These are phyloP conservation scores for Eucalyptus albens DNA, from an alignment of 345 rosid species.

Conservation along the genomic window DNA sequence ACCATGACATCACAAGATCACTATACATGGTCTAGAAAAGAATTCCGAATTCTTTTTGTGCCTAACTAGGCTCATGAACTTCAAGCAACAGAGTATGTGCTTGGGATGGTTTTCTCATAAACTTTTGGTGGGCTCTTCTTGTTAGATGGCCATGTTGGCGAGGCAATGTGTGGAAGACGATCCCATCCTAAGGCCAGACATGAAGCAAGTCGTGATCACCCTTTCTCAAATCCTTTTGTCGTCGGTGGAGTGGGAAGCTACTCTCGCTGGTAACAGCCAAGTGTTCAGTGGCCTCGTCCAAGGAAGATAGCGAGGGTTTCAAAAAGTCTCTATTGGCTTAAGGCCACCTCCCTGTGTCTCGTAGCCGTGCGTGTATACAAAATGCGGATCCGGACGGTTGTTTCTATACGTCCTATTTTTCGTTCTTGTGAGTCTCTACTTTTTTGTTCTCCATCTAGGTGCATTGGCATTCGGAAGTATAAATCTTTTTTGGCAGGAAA, in stretches of 20 bases:
- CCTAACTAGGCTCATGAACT: not conserved
- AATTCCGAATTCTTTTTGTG: not conserved
- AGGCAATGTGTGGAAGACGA: slow-evolving; percentile 95
- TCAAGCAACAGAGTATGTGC: not conserved
- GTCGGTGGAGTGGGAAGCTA: slow-evolving; percentile 97
- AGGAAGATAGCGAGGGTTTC: slow-evolving; percentile 41
- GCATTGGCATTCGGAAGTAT: not conserved
- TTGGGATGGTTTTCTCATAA: not conserved
- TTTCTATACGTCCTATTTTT: not conserved
- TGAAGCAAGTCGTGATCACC: slow-evolving; percentile 88
- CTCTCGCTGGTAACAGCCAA: slow-evolving; percentile 95
- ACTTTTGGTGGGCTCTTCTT: not conserved
- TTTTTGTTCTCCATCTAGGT: not conserved
- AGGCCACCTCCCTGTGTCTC: not conserved
- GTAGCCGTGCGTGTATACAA: not conserved
- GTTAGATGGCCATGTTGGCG: slow-evolving; percentile 74
- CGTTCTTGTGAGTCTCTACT: not conserved
- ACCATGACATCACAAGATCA: not conserved
- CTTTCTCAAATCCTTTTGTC: slow-evolving; percentile 85
- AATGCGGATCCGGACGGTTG: not conserved
- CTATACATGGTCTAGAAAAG: not conserved
- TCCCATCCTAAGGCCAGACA: slow-evolving; percentile 84
- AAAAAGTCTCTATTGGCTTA: not conserved
- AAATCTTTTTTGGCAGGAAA: not conserved
- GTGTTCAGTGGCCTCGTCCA: slow-evolving; percentile 96